Conservation (phyloP, 1,284 basidiomycete genomes). For the Apiotrichum montevideense region DNA sequence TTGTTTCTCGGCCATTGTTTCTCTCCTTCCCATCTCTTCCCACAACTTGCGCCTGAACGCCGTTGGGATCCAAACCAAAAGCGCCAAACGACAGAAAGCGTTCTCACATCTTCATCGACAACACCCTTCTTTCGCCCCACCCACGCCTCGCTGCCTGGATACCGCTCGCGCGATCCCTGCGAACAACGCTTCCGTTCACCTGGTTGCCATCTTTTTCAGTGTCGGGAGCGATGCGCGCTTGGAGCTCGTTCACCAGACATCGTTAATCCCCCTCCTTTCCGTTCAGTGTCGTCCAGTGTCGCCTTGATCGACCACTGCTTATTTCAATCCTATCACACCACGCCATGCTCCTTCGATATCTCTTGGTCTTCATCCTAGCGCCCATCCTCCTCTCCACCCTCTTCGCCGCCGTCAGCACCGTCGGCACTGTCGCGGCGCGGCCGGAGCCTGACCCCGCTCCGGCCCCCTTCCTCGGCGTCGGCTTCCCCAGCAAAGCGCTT, state of each 20-base stretch:
- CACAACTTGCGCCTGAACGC: neutral
- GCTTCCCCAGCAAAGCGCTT: slow-evolving; percentile 7
- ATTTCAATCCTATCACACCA: neutral
- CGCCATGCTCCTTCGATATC: slow-evolving; percentile 13
- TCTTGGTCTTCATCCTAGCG: slow-evolving; percentile 8
- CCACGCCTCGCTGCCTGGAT: too few relatives aligned
- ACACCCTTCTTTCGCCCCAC: too few relatives aligned
- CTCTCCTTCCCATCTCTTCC: neutral
- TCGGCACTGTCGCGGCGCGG: slow-evolving; percentile 1
- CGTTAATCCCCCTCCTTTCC: neutral
- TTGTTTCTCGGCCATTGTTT: neutral
- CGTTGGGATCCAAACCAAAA: neutral
- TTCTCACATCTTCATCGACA: neutral
- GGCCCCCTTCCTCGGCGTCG: slow-evolving; percentile 10
- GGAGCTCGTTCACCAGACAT: slow-evolving; percentile 13
- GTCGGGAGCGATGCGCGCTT: slow-evolving; percentile 15
- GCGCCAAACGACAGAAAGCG: neutral
- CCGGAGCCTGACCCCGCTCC: slow-evolving; percentile 4
- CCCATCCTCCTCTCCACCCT: slow-evolving; percentile 11
- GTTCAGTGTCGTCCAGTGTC: neutral
- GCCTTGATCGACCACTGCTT: neutral
- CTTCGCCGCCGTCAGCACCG: slow-evolving; percentile 4
- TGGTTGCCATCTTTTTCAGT: neutral
- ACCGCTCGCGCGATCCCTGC: too few relatives aligned
- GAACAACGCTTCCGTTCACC: neutral